Evolutionary conservation across 495 filamentous ascomycete genomes (phyloP).

Genomic region (Penicillium samsonianum): DNA sequence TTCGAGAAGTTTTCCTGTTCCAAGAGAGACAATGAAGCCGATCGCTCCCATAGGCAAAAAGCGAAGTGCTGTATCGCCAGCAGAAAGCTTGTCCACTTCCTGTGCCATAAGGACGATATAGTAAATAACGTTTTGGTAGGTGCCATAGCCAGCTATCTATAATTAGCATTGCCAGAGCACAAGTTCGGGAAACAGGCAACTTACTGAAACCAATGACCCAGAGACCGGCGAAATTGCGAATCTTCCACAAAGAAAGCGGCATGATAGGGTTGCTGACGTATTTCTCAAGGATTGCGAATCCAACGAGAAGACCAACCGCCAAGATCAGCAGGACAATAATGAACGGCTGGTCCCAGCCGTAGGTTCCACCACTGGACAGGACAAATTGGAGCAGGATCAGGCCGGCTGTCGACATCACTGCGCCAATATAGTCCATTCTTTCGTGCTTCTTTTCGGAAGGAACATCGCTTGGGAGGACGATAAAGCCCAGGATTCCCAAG

Average conservation of each 20-base stretch:
- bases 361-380: constrained; percentile 37
- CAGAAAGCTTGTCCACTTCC: constrained; percentile 34
- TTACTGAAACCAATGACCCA: constrained; percentile 44
- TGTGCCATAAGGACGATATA: constrained; percentile 43
- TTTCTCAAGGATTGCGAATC: constrained; percentile 38
- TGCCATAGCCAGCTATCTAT: constrained; percentile 37
- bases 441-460: constrained; percentile 20
- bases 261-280: constrained; percentile 39
- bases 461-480: constrained; percentile 35
- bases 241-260: constrained; percentile 38
- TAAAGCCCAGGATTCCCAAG: constrained; percentile 31
- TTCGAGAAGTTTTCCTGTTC: constrained; percentile 38
- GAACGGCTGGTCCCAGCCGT: constrained; percentile 52
- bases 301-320: constrained; percentile 40
- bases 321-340: constrained; percentile 47
- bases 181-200: constrained; percentile 1
- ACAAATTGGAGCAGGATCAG: constrained; percentile 43
- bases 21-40: constrained; percentile 38
- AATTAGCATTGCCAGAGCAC: constrained; percentile 15
- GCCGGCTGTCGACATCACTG: constrained; percentile 36
- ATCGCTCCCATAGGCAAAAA: constrained; percentile 41
- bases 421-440: constrained; percentile 38
- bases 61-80: constrained; percentile 38
- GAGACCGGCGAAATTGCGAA: constrained; percentile 40
- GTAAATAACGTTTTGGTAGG: constrained; percentile 43